These are phyloP conservation scores for Tulasnella sp. DNA, from an alignment of 768 basidiomycete genomes.

Conservation along the genomic window DNA sequence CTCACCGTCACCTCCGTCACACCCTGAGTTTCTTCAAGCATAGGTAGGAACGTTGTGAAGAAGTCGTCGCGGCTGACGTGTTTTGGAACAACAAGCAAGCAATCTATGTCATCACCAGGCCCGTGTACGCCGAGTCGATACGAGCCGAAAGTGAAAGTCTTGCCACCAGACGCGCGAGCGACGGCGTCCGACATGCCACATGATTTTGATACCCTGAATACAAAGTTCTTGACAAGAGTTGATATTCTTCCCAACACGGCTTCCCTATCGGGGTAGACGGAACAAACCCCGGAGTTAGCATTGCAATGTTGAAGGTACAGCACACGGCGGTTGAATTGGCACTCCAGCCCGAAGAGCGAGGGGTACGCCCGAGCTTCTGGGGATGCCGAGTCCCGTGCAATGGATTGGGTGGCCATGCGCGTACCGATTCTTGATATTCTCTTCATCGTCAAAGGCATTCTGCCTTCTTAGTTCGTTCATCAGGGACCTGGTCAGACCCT, in stretches of 20 bases:
- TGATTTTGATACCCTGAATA: constrained; percentile 70
- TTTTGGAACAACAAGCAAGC: constrained; percentile 94
- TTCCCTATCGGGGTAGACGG: constrained; percentile 55
- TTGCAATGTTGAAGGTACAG: neutral
- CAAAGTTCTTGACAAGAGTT: constrained; percentile 88
- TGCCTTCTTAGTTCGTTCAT: constrained; percentile 87
- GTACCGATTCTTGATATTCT: constrained; percentile 84
- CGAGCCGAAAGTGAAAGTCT: constrained; percentile 98
- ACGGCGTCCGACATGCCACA: constrained; percentile 83
- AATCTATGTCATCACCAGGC: constrained; percentile 95
- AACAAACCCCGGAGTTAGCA: neutral
- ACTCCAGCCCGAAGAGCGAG: neutral
- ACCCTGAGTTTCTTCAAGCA: constrained; percentile 79
- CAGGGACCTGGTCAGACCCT: constrained; percentile 74
- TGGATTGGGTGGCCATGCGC: constrained; percentile 34
- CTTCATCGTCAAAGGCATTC: constrained; percentile 84
- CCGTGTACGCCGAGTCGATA: constrained; percentile 97
- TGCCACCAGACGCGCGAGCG: constrained; percentile 87
- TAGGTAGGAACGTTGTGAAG: constrained; percentile 83
- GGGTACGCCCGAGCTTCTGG: neutral
- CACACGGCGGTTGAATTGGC: neutral
- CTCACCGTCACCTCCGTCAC: constrained; percentile 85
- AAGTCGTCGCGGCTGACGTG: constrained; percentile 96
- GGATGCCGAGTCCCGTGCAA: neutral
- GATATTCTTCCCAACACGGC: constrained; percentile 86